Conservation (phyloP, 306 rosid species). For the Rubus idaeus region DNA sequence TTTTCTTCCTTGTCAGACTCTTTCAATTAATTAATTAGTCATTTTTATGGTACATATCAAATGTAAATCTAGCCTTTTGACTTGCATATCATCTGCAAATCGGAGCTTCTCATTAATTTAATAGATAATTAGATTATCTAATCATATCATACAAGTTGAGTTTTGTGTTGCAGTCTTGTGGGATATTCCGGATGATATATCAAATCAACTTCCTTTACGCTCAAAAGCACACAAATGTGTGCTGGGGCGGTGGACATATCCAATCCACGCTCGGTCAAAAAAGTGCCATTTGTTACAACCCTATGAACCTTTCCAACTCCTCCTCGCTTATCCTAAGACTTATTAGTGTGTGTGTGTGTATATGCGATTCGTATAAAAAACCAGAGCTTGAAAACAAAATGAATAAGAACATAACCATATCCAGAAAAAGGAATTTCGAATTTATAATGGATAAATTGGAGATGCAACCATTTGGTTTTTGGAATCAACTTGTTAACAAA, state of each 20-base stretch:
- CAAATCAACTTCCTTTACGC: neutral
- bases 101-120: neutral
- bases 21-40: too few relatives aligned
- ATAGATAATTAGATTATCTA: too few relatives aligned
- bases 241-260: neutral
- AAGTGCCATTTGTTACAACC: neutral
- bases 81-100: neutral
- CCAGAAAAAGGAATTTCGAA: neutral
- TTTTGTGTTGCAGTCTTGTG: neutral
- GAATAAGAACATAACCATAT: neutral
- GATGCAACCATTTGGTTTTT: neutral
- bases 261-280: conserved; percentile 3
- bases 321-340: neutral
- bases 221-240: neutral
- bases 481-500: neutral
- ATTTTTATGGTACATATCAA: too few relatives aligned
- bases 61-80: neutral
- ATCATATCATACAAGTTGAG: neutral
- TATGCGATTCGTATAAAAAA: neutral
- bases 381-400: neutral
- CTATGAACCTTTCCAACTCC: neutral
- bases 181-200: neutral
- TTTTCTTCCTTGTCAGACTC: too few relatives aligned
- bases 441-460: neutral
- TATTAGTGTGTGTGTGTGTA: neutral